Base-by-base conservation (phyloP, 2,329 filamentous ascomycete species). In the Chaetomiaceae sp. region DNA sequence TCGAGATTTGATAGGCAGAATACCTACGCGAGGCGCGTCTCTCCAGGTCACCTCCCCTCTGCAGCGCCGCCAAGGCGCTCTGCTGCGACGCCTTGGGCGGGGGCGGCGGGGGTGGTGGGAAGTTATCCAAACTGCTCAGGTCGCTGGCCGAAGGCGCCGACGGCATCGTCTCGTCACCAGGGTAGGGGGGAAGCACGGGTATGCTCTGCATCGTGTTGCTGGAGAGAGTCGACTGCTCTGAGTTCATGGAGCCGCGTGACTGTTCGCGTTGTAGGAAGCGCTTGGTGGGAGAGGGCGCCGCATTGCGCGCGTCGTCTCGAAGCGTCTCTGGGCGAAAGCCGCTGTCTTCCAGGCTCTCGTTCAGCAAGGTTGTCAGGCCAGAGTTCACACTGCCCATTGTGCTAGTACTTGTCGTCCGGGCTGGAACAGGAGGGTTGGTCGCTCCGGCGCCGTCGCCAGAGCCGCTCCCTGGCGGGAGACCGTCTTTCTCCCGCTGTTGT, bases 1-100 rank as follows among this genome's bases (percentile, higher is more conserved):
- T 97, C 40, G 89, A 89, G 60, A 99, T 95, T 64, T 99, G 93
- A 66, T 97, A 99, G 47, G 90, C 87, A 2, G 93, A 97, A 66
- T 97, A 99, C 63, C 93, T 79, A 59, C 92, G 80, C 13, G 93
- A 99, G 1, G 93, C 93, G 65, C 93, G 81, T 64, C 93, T 82
- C 70, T 99, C 93, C 44, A 99, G 73, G 59, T 96, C 91, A 17
- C 92, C 92, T 30, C 91, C 91, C 68, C 90, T 83, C 69, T 97
- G 93, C 58, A 99, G 70, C 44, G 91, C 90, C 43, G 89, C 89
- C 46, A 99, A 74, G 5, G 93, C 93, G 72, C 95, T 95, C 61
- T 93, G 87, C 61, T 90, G 84, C 61, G 87, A 87, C 46, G 89
- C 87, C 21, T 85, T 83, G 2, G 89, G 87, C n/a, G 85, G 85